These are phyloP conservation scores for Monosporascus cannonballus DNA, from an alignment of 2,329 filamentous ascomycete species.

Conservation along the genomic window DNA sequence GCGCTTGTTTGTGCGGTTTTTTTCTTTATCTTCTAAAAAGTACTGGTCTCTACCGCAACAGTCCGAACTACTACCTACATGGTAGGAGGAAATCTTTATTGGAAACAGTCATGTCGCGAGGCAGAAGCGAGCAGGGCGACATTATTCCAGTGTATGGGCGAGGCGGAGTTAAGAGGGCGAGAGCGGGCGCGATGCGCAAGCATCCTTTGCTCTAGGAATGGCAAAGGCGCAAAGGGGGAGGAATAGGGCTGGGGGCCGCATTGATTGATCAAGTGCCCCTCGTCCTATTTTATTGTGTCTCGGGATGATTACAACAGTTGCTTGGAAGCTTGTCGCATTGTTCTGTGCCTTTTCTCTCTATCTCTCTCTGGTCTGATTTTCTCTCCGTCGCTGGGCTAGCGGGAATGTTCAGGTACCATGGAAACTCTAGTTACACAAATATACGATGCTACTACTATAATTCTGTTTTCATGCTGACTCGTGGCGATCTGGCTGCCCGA, in stretches of 20 bases:
- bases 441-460: slow-evolving; percentile 13
- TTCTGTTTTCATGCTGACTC: too few relatives aligned
- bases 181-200: neutral
- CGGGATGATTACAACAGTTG: slow-evolving; percentile 12
- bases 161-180: neutral
- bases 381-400: slow-evolving; percentile 8
- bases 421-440: slow-evolving; percentile 19
- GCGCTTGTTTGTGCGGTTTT: slow-evolving; percentile 14
- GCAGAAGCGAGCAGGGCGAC: neutral
- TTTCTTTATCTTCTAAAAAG: slow-evolving; percentile 13
- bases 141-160: neutral
- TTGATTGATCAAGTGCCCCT: slow-evolving; percentile 1
- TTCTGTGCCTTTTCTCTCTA: slow-evolving; percentile 10
- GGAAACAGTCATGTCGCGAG: neutral
- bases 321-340: slow-evolving; percentile 20
- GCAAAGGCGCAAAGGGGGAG: neutral
- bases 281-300: slow-evolving; percentile 17
- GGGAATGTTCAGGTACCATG: slow-evolving; percentile 16
- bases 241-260: neutral
- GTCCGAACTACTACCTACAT: neutral
- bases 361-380: neutral
- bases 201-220: neutral
- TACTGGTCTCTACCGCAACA: slow-evolving; percentile 11
- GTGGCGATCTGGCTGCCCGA: too few relatives aligned
- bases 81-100: neutral